phyloP scores from a whole-genome alignment of 192 early-diverging fungal species.

The Backusella psychrophila region DNA sequence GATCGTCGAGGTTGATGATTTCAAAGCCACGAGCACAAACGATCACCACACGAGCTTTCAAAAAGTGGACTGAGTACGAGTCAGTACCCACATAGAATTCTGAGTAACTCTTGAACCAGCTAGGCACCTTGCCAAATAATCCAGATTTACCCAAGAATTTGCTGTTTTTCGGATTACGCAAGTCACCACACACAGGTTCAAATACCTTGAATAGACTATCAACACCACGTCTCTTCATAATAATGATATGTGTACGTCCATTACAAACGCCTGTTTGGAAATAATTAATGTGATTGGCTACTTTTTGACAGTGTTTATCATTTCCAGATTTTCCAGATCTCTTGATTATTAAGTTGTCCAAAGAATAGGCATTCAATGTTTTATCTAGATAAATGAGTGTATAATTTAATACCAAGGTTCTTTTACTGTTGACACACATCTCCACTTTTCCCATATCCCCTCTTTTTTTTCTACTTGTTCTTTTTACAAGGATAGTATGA shows the following conservation, averaged over 20 bases:
- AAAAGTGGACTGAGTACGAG: constrained; percentile 79
- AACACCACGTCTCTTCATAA: constrained; percentile 21
- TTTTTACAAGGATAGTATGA: not conserved
- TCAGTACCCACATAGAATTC: constrained; percentile 94
- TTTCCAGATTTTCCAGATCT: constrained; percentile 37
- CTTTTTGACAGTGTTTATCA: constrained; percentile 43
- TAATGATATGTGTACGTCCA: constrained; percentile 53
- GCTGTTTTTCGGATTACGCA: constrained; percentile 30
- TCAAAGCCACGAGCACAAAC: constrained; percentile 93
- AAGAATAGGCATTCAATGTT: constrained; percentile 65
- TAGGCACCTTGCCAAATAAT: constrained; percentile 18
- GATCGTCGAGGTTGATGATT: constrained; percentile 81
- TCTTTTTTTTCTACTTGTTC: not conserved
- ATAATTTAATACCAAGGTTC: constrained; percentile 28
- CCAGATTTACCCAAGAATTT: constrained; percentile 29
- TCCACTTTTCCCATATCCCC: not conserved
- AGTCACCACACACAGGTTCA: constrained; percentile 35
- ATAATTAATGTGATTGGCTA: constrained; percentile 55
- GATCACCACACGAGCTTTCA: constrained; percentile 82
- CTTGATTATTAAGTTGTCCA: constrained; percentile 75
- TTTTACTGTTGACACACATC: no score
- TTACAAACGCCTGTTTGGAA: constrained; percentile 70
- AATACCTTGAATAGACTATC: constrained; percentile 32
- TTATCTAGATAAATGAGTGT: constrained; percentile 53
- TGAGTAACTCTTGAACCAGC: constrained; percentile 38